Evolutionary conservation across 2,329 filamentous ascomycete species (phyloP), one percentile per base, ranked within the genome.

Genomic region (Lasiodiplodia theobromae): DNA sequence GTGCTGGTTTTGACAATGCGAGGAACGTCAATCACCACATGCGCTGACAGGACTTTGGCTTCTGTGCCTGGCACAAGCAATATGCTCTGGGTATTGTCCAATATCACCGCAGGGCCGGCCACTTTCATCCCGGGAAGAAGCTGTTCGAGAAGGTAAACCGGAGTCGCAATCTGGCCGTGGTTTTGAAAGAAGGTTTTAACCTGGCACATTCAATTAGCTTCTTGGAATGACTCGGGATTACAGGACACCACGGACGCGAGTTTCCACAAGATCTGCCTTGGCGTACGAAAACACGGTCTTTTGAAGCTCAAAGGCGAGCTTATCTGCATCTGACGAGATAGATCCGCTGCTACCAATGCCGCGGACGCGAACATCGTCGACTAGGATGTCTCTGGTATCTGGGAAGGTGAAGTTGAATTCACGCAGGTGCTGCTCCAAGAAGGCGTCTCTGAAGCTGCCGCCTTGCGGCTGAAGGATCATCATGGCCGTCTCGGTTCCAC

Each of bases 221-320:
- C 18, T 18, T 25, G 49, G 3, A 31, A 12, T 10, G 38, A 14
- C 7, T 16, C 0, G 18, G 7, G 28, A n/a, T 1, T 4, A 10
- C 4, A 8, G 12, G 28, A 14, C 8, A 23, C 28, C 1, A 49
- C 63, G 2, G 16, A 66, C 63, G 3, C 7, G 94, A 86, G 71
- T 86, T 82, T 38, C 93, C 86, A 1, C 93, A 92, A 7, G 90
- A 91, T 71, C 96, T 92, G 72, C 3, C 85, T 82, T 1, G 87
- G 83, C 0, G 85, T 71, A 38, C 88, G 84, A 69, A 85, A 87
- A 0, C 87, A 84, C 69, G 68, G 95, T 85, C 8, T 88, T 86
- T 73, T 89, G 91, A 18, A 97, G 83, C 76, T 97, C 94, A 75
- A 93, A 86, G 71, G 97, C 93, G 4, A 96, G 91, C 0, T 92